A percentile compares a stretch with the other conserved stretches of the same genome.
Conservation (phyloP, 108 stramenopile species). For the Skeletonema menzelii region DNA sequence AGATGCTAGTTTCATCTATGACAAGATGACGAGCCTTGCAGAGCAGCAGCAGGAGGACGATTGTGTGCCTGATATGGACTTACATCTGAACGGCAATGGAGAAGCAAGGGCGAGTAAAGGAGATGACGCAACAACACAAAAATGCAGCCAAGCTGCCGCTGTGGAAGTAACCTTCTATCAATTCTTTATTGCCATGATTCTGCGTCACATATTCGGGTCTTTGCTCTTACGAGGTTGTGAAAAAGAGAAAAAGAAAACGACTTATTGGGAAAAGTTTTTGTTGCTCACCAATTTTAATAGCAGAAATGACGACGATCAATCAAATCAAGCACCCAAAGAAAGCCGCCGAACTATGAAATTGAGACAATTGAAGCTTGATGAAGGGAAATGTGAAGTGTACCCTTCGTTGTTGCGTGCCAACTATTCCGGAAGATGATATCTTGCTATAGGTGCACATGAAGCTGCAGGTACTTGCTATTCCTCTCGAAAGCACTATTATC, state of each 20-base stretch:
- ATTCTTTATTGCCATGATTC: not conserved
- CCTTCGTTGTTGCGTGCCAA: slow-evolving; percentile 10
- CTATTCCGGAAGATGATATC: not conserved
- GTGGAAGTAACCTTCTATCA: not conserved
- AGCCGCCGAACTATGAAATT: not conserved
- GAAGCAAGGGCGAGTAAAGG: not conserved
- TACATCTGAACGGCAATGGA: not conserved
- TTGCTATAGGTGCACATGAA: not conserved
- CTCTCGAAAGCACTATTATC: not conserved
- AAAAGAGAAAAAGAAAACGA: not conserved
- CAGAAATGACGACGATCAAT: not conserved
- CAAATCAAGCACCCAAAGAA: not conserved
- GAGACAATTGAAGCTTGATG: not conserved
- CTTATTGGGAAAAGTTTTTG: not conserved
- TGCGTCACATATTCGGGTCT: not conserved
- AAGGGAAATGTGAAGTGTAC: slow-evolving; percentile 6
- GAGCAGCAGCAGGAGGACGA: not conserved
- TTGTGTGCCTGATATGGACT: not conserved
- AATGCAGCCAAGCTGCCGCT: not conserved
- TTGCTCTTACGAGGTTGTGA: not conserved
- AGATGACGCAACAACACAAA: not conserved
- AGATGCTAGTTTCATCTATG: not conserved
- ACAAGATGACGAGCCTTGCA: not conserved
- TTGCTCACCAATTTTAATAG: not conserved
- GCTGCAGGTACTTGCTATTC: not conserved